Evolutionary conservation across 768 basidiomycete genomes (phyloP).

Genomic region (Daedaleopsis nitida): DNA sequence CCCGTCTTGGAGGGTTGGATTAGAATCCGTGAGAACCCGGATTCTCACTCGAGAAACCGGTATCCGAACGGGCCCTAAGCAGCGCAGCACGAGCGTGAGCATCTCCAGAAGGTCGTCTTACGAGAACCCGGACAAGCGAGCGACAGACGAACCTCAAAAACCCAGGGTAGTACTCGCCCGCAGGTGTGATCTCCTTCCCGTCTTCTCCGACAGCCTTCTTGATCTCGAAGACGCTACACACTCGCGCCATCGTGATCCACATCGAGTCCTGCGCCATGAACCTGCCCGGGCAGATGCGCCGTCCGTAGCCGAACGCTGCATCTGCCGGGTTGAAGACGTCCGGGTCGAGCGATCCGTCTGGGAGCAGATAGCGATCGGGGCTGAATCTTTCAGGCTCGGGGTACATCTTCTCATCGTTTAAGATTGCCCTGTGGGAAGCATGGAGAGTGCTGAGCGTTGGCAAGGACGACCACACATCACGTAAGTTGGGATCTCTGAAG

Average conservation of each 20-base stretch:
- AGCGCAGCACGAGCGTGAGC: neutral
- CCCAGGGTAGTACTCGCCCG: constrained; percentile 37
- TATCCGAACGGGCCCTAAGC: no score
- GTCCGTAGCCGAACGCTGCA: constrained; percentile 39
- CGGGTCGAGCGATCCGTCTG: constrained; percentile 39
- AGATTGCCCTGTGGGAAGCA: constrained; percentile 35
- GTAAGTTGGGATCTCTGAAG: neutral
- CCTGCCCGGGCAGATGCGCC: constrained; percentile 30
- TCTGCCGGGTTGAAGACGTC: constrained; percentile 32
- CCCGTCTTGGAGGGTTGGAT: no score
- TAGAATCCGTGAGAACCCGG: no score
- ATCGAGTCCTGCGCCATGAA: constrained; percentile 25
- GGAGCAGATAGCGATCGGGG: constrained; percentile 43
- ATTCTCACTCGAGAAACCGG: no score
- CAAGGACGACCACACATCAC: neutral
- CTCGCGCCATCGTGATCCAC: constrained; percentile 27
- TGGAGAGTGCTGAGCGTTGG: neutral
- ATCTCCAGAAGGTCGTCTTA: neutral
- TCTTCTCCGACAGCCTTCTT: constrained; percentile 23
- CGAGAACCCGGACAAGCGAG: no score
- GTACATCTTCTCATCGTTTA: constrained; percentile 40
- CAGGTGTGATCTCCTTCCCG: constrained; percentile 32
- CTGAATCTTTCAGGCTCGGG: constrained; percentile 36
- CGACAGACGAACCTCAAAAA: constrained; percentile 29
- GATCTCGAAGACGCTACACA: constrained; percentile 28